Evolutionary conservation across 306 rosid species (phyloP).

Genomic region (Arachis stenosperma): DNA sequence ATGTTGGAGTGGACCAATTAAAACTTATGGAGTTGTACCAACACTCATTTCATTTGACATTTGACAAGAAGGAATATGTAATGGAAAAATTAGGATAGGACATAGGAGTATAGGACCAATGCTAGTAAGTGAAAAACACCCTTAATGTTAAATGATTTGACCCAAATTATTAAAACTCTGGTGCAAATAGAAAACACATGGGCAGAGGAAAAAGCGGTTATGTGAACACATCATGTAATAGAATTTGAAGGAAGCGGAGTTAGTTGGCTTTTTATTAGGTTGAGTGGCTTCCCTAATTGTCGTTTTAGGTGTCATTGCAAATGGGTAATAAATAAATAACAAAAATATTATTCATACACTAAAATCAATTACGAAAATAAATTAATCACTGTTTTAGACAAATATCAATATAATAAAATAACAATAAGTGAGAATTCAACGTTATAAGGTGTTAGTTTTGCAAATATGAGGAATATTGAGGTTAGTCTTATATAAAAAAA

Average conservation of each 20-base stretch:
- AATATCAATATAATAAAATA: too few relatives aligned
- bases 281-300: slow-evolving; percentile 5
- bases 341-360: too few relatives aligned
- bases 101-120: too few relatives aligned
- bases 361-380: too few relatives aligned
- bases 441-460: too few relatives aligned
- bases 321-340: background rate
- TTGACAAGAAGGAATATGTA: background rate
- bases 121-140: too few relatives aligned
- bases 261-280: slow-evolving; percentile 38
- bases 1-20: background rate
- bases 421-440: too few relatives aligned
- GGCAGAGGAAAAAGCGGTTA: slow-evolving; percentile 20
- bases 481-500: too few relatives aligned
- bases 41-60: background rate
- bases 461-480: too few relatives aligned
- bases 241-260: background rate
- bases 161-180: background rate
- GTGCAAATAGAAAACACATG: slow-evolving; percentile 15
- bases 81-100: too few relatives aligned
- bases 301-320: slow-evolving; percentile 23
- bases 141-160: slow-evolving; percentile 10
- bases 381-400: too few relatives aligned
- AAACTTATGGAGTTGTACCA: background rate
- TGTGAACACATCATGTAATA: slow-evolving; percentile 3